Evolutionary conservation across 495 filamentous ascomycete genomes (phyloP).

Genomic region (Trichoderma asperelloides): DNA sequence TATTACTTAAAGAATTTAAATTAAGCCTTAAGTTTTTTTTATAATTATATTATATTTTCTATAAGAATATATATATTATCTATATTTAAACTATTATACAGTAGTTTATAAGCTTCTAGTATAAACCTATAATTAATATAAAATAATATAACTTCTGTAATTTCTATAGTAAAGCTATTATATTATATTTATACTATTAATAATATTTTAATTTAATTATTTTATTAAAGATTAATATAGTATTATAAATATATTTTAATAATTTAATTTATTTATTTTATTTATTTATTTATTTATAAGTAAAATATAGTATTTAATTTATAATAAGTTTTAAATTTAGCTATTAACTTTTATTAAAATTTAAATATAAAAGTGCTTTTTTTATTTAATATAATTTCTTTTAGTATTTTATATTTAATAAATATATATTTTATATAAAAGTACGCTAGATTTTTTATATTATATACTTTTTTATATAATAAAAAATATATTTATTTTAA

Average conservation of each 20-base stretch:
- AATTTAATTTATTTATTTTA: slow-evolving; percentile 10
- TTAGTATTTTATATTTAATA: slow-evolving; percentile 13
- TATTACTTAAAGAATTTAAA: slow-evolving; percentile 14
- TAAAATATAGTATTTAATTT: slow-evolving; percentile 15
- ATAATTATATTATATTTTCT: slow-evolving; percentile 14
- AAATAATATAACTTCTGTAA: too few relatives aligned
- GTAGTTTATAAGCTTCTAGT: too few relatives aligned
- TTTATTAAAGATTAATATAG: too few relatives aligned
- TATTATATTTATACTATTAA: too few relatives aligned
- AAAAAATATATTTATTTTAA: not conserved
- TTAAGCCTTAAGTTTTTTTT: slow-evolving; percentile 14
- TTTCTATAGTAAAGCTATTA: too few relatives aligned
- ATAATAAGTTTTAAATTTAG: slow-evolving; percentile 9
- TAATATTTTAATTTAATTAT: too few relatives aligned
- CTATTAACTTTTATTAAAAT: not conserved
- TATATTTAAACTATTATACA: slow-evolving; percentile 10
- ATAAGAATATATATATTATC: slow-evolving; percentile 15
- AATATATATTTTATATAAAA: slow-evolving; percentile 9
- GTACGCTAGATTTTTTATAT: not conserved
- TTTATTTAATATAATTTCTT: slow-evolving; percentile 19
- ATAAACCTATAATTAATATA: too few relatives aligned
- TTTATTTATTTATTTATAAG: slow-evolving; percentile 7
- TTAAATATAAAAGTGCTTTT: not conserved
- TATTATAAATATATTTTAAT: slow-evolving; percentile 7
- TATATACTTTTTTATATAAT: not conserved